Evolutionary conservation across 2,329 filamentous ascomycete genomes (phyloP).

Genomic region (Ophiosphaerella narmari): DNA sequence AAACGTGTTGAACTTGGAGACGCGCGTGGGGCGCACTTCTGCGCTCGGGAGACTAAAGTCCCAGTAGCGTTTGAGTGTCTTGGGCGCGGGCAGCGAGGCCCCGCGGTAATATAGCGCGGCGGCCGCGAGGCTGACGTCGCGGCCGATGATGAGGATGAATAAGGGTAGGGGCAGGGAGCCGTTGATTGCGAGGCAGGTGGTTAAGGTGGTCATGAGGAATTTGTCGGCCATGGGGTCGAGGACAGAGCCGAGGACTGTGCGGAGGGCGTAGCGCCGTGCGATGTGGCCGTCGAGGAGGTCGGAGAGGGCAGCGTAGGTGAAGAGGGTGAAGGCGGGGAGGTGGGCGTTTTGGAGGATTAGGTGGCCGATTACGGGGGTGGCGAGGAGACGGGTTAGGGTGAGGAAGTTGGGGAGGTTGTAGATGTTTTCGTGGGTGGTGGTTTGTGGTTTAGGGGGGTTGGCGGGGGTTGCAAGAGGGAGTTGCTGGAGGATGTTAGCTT

Average conservation of each 20-base stretch:
- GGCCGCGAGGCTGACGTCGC: constrained; percentile 81
- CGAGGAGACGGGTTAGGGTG: constrained; percentile 81
- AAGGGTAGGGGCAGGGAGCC: constrained; percentile 84
- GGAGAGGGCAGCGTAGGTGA: constrained; percentile 88
- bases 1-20: constrained; percentile 91
- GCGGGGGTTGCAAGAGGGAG: not conserved
- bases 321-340: constrained; percentile 78
- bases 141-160: constrained; percentile 85
- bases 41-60: constrained; percentile 91
- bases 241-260: constrained; percentile 92
- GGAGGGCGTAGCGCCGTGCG: constrained; percentile 81
- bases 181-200: constrained; percentile 81
- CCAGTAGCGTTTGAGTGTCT: constrained; percentile 93
- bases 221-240: constrained; percentile 95
- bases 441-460: constrained; percentile 25
- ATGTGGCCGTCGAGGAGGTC: constrained; percentile 95
- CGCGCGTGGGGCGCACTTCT: constrained; percentile 80
- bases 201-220: constrained; percentile 89
- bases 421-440: constrained; percentile 73
- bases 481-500: constrained; percentile 8
- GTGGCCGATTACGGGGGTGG: constrained; percentile 86
- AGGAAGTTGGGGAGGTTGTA: constrained; percentile 96
- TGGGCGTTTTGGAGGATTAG: constrained; percentile 84
- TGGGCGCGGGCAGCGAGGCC: constrained; percentile 90
- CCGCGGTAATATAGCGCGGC: constrained; percentile 94